Base-by-base conservation (phyloP, 306 rosid genomes). In the Sicyos edulis region DNA sequence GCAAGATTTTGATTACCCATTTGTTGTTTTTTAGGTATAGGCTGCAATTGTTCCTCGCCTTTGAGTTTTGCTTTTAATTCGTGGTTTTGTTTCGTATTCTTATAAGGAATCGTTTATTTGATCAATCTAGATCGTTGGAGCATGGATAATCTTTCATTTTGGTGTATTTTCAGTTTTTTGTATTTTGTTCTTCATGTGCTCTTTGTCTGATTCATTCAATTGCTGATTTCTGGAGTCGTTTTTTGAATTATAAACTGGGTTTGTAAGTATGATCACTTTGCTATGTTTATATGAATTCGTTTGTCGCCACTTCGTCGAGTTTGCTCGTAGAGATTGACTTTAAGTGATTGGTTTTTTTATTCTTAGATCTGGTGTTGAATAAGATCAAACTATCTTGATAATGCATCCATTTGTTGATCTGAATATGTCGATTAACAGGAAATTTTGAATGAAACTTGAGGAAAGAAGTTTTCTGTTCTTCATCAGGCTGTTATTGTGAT, bases 11-110 rank as follows among this genome's bases (percentile, higher is more conserved):
- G n/a, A 65, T 21, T 20, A 45, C 71, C 54, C 54, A 66, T 45
- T 66, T 66, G 6, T 66, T 61, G 19, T 64, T 64, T 40, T 45
- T 20, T 32, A 67, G 72, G 72, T 67, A 45, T 47, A 7, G 47
- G 7, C 56, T 67, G 72, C 37, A 67, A 45, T 45, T 21, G 20
- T 20, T 47, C 40, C 6, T 65, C 32, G 0, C 4, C 53, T 16
- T 37, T 40, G 52, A 10, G 29, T 14, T 63, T 63, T 40, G 0
- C 17, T 66, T 66, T 66, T 20, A 44, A 66, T 45, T 45, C 17
- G 7, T 21, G 17, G 54, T 20, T 66, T 20, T 20, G 7, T 66
- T 44, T 45, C 37, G 20, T 19, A 26, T 66, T 16, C 14, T 40
- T 47, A 3, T 50, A 21, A 47, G 54, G 42, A 47, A 67, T 47